Conservation (phyloP, 306 rosid species). For the Castanospermum australe region DNA sequence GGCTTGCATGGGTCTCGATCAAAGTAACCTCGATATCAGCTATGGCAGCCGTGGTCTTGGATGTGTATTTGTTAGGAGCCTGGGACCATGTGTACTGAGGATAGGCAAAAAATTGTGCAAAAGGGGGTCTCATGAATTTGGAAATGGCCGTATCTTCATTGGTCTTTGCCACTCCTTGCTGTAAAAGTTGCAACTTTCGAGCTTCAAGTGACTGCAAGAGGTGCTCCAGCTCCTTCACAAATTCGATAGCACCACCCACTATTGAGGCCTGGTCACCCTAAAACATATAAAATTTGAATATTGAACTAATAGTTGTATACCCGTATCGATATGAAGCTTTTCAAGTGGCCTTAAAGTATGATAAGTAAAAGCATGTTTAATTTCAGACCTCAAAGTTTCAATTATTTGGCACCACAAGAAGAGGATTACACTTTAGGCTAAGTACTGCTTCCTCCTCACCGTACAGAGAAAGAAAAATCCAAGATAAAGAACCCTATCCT, state of each 20-base stretch:
- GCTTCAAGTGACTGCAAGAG: conserved; percentile 73
- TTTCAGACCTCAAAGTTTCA: not conserved
- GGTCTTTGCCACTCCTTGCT: conserved; percentile 24
- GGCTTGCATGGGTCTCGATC: conserved; percentile 88
- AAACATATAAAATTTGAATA: not conserved
- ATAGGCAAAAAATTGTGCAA: conserved; percentile 57
- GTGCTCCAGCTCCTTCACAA: conserved; percentile 86
- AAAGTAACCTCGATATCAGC: conserved; percentile 93
- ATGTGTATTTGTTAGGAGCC: conserved; percentile 56
- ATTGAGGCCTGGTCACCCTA: conserved; percentile 98
- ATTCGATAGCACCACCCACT: conserved; percentile 94
- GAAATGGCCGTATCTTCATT: conserved; percentile 34
- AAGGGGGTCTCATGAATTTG: conserved; percentile 41
- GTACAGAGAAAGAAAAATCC: not conserved
- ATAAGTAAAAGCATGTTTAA: not conserved
- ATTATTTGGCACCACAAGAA: not conserved
- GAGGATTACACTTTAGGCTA: not conserved
- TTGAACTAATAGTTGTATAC: not conserved
- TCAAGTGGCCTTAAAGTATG: conserved; percentile 1
- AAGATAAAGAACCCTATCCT: not conserved
- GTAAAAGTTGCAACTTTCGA: conserved; percentile 60
- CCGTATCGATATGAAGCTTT: not conserved
- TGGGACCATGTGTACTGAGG: conserved; percentile 73
- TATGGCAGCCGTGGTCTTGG: conserved; percentile 57
- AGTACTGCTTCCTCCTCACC: not conserved